Conservation (phyloP, 1,284 basidiomycete genomes). For the Xanthoconium separans region DNA sequence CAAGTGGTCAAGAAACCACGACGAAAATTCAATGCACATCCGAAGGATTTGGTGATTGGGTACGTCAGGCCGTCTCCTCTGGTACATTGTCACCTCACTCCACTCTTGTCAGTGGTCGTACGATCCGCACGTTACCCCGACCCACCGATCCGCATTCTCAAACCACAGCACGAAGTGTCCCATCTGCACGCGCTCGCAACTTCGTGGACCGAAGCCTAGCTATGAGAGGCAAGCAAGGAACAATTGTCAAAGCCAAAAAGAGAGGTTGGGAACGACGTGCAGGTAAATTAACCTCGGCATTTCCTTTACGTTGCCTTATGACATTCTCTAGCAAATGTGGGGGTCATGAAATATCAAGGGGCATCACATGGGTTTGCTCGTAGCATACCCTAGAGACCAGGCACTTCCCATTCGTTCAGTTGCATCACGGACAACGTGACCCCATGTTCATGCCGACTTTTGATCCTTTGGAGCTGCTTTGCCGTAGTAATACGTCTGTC, state of each 20-base stretch:
- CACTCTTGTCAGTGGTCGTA: slow-evolving; percentile 26
- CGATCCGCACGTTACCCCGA: slow-evolving; percentile 31
- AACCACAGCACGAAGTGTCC: slow-evolving; percentile 28
- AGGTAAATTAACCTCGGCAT: slow-evolving; percentile 28
- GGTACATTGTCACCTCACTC: not conserved
- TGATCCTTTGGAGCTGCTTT: slow-evolving; percentile 5
- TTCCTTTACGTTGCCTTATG: not conserved
- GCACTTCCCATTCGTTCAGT: no score
- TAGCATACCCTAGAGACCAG: slow-evolving; percentile 7
- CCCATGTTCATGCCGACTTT: slow-evolving; percentile 20
- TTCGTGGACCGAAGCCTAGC: slow-evolving; percentile 32
- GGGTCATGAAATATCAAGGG: slow-evolving; percentile 31
- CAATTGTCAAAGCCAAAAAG: slow-evolving; percentile 27
- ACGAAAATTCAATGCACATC: slow-evolving; percentile 11
- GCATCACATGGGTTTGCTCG: slow-evolving; percentile 30
- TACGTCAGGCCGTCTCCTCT: slow-evolving; percentile 6
- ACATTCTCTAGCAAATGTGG: slow-evolving; percentile 26
- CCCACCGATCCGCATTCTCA: slow-evolving; percentile 18
- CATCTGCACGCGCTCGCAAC: slow-evolving; percentile 28
- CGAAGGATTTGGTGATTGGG: slow-evolving; percentile 33
- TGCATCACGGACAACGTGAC: not conserved
- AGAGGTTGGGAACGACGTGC: slow-evolving; percentile 45
- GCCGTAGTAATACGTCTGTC: slow-evolving; percentile 57
- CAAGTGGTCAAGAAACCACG: slow-evolving; percentile 25
- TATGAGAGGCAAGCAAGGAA: slow-evolving; percentile 31